Evolutionary conservation across 2,329 filamentous ascomycete species (phyloP).

Genomic region (Cordyceps cateniannulata): DNA sequence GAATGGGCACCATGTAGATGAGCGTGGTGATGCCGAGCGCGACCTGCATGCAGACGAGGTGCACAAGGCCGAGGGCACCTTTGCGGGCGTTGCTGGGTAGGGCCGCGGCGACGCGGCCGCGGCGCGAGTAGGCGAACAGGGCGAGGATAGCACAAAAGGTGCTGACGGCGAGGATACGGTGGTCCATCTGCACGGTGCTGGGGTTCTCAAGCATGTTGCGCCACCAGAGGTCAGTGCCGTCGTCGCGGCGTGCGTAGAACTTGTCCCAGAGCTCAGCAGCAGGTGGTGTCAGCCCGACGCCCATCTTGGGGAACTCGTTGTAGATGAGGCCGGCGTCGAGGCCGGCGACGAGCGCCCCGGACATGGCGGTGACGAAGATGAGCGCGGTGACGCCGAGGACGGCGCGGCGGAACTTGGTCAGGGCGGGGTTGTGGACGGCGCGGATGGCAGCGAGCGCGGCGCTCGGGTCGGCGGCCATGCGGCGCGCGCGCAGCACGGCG

Average conservation of each 20-base stretch:
- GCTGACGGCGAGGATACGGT: conserved; percentile 83
- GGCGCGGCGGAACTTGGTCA: conserved; percentile 67
- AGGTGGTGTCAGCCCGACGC: conserved; percentile 72
- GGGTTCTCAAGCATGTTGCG: conserved; percentile 97
- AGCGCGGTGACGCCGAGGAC: conserved; percentile 65
- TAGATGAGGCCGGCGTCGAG: conserved; percentile 96
- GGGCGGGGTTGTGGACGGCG: conserved; percentile 57
- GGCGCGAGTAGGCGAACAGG: conserved; percentile 74
- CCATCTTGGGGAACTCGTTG: conserved; percentile 98
- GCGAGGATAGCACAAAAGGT: conserved; percentile 77
- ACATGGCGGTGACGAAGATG: conserved; percentile 87
- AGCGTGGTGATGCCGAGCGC: conserved; percentile 83
- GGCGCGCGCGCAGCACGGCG: conserved; percentile 70
- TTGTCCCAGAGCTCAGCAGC: conserved; percentile 74
- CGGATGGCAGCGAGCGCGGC: conserved; percentile 54
- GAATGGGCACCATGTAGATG: conserved; percentile 87
- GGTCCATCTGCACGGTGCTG: conserved; percentile 88
- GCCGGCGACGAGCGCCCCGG: conserved; percentile 86
- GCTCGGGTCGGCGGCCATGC: conserved; percentile 61
- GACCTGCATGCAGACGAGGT: conserved; percentile 76
- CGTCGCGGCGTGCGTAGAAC: conserved; percentile 75
- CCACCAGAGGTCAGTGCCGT: conserved; percentile 85
- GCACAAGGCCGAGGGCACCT: conserved; percentile 72
- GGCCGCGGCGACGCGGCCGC: conserved; percentile 47
- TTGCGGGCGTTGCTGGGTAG: conserved; percentile 59